Conservation (phyloP, 768 basidiomycete species). For the Termitomyces sp. region DNA sequence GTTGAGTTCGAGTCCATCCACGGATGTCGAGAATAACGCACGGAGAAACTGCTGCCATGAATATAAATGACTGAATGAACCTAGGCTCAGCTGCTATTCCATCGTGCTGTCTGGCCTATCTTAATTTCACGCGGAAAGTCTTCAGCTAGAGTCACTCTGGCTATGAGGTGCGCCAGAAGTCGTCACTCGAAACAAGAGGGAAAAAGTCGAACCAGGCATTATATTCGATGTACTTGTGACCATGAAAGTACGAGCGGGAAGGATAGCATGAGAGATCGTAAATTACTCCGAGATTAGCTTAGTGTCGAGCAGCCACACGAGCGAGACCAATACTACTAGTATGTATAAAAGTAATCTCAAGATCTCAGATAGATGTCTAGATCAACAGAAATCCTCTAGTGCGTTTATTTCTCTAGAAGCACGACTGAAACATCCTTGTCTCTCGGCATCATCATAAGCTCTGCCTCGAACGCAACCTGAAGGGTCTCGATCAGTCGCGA, state of each 20-base stretch:
- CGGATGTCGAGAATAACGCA: background rate
- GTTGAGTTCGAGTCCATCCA: background rate
- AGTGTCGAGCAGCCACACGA: background rate
- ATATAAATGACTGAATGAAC: background rate
- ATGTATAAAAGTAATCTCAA: background rate
- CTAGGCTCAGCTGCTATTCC: background rate
- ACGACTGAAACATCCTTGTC: slow-evolving; percentile 42
- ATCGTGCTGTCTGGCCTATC: background rate
- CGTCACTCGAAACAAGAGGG: too few relatives aligned
- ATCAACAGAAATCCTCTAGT: background rate
- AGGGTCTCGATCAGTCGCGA: background rate
- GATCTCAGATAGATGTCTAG: background rate
- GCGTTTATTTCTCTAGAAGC: slow-evolving; percentile 23
- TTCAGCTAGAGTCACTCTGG: background rate
- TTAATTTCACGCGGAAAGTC: background rate
- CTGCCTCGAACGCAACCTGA: slow-evolving; percentile 38
- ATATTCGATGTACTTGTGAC: too few relatives aligned
- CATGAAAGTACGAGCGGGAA: too few relatives aligned
- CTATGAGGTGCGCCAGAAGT: background rate
- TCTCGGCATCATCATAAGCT: slow-evolving; percentile 45
- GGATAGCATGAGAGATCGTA: background rate
- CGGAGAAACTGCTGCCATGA: too few relatives aligned
- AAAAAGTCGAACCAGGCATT: too few relatives aligned
- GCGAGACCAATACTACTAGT: background rate
- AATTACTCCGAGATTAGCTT: background rate